phyloP scores from a whole-genome alignment of 2,329 filamentous ascomycete species.

The Drechslera avenae region DNA sequence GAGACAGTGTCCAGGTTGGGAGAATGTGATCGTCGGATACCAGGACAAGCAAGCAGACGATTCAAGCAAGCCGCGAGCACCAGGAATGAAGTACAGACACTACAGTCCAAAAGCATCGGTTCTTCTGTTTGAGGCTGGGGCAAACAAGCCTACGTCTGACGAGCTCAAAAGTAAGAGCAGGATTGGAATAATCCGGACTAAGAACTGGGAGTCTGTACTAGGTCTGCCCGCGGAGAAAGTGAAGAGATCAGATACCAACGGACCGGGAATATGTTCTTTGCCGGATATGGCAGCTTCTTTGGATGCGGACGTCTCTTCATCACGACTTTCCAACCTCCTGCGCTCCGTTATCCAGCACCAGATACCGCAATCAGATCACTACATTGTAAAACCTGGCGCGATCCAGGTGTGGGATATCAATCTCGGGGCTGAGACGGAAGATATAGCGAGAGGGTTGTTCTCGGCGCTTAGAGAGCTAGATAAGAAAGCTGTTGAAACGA shows the following conservation, averaged over 20 bases:
- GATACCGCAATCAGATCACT: constrained; percentile 35
- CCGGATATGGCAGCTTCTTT: background rate
- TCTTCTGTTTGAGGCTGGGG: constrained; percentile 73
- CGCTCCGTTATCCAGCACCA: constrained; percentile 44
- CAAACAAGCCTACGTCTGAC: constrained; percentile 36
- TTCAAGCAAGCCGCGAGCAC: constrained; percentile 71
- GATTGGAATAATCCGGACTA: constrained; percentile 51
- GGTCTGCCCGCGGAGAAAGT: constrained; percentile 15
- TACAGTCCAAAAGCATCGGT: constrained; percentile 92
- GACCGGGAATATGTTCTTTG: constrained; percentile 18
- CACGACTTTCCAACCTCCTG: constrained; percentile 38
- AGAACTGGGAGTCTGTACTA: constrained; percentile 31
- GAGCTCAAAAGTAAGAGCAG: constrained; percentile 38
- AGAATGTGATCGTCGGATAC: constrained; percentile 76
- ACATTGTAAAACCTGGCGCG: constrained; percentile 13
- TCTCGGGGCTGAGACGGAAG: constrained; percentile 71
- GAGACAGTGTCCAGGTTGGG: constrained; percentile 77
- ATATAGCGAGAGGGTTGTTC: constrained; percentile 86
- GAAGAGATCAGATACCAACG: constrained; percentile 2
- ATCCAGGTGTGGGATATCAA: constrained; percentile 67
- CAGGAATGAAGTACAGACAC: constrained; percentile 99
- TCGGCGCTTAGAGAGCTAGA: constrained; percentile 86
- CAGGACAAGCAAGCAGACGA: constrained; percentile 72
- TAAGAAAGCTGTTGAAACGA: constrained; percentile 75
- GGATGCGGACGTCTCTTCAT: background rate